Evolutionary conservation across 139 green algal genomes (phyloP).

Genomic region (Astrephomene gubernaculifera): DNA sequence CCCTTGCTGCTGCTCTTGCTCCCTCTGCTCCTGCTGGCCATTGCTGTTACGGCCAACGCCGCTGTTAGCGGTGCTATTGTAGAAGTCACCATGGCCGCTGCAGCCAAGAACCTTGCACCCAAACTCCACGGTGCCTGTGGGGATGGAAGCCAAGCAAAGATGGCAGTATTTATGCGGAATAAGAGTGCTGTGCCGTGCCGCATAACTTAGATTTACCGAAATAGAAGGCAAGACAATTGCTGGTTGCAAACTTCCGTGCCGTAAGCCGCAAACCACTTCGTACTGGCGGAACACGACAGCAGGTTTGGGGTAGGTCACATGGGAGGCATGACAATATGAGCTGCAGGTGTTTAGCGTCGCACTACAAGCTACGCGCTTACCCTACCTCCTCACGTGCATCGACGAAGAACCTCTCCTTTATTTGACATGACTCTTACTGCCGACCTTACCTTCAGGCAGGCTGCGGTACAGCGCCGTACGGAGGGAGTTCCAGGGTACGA

Average conservation of each 20-base stretch:
- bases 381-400: not conserved
- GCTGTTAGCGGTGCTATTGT: not conserved
- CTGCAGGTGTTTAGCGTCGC: not conserved
- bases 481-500: not conserved
- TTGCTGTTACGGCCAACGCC: not conserved
- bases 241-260: not conserved
- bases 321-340: no score
- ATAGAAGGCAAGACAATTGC: no score
- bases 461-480: not conserved
- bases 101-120: not conserved
- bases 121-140: not conserved
- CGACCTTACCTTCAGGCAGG: not conserved
- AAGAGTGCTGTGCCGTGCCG: no score
- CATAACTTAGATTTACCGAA: no score
- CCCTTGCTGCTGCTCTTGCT: not conserved
- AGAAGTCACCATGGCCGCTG: not conserved
- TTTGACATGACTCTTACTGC: no score
- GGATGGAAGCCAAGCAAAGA: not conserved
- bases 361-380: not conserved
- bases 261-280: not conserved
- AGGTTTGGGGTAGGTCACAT: not conserved
- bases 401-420: no score
- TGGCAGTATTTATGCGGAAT: not conserved
- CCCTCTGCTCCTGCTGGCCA: no score
- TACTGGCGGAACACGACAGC: not conserved